Conservation (phyloP, 768 basidiomycete species). For the Pleurotus salmoneostramineus region DNA sequence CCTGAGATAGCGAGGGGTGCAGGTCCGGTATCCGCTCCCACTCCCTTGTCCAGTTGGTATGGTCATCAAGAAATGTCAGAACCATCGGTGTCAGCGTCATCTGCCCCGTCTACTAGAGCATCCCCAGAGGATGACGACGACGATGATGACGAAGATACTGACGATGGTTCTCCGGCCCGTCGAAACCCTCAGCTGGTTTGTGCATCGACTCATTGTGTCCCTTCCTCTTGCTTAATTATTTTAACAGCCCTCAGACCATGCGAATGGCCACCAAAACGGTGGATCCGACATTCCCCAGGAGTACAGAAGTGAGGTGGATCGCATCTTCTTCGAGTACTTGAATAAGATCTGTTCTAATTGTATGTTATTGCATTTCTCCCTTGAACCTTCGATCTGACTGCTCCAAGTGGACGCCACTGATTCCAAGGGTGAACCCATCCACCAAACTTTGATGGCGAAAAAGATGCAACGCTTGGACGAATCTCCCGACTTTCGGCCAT, state of each 20-base stretch:
- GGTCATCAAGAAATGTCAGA: background rate
- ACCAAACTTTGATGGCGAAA: slow-evolving; percentile 98
- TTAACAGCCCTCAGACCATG: slow-evolving; percentile 6
- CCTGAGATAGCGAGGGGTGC: slow-evolving; percentile 2
- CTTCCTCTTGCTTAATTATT: background rate
- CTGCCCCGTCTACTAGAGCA: slow-evolving; percentile 16
- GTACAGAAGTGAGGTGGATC: slow-evolving; percentile 78
- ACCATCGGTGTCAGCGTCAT: slow-evolving; percentile 9
- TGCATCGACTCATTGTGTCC: background rate
- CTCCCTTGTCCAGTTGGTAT: slow-evolving; percentile 5
- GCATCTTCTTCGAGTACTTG: slow-evolving; percentile 87
- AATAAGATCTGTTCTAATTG: slow-evolving; percentile 86
- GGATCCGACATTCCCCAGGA: slow-evolving; percentile 71
- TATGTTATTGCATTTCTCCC: slow-evolving; percentile 36
- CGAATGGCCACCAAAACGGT: slow-evolving; percentile 7
- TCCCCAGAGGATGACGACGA: slow-evolving; percentile 51
- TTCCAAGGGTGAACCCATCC: slow-evolving; percentile 93
- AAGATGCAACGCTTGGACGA: slow-evolving; percentile 98
- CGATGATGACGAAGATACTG: slow-evolving; percentile 39
- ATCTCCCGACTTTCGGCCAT: slow-evolving; percentile 94
- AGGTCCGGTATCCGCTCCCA: slow-evolving; percentile 4
- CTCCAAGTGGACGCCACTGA: slow-evolving; percentile 84
- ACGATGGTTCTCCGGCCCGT: slow-evolving; percentile 19
- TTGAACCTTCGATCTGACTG: slow-evolving; percentile 2
- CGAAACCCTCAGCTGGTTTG: slow-evolving; percentile 15